Conservation (phyloP, 805 yeast genomes). For the Kuraishia ogatae region DNA sequence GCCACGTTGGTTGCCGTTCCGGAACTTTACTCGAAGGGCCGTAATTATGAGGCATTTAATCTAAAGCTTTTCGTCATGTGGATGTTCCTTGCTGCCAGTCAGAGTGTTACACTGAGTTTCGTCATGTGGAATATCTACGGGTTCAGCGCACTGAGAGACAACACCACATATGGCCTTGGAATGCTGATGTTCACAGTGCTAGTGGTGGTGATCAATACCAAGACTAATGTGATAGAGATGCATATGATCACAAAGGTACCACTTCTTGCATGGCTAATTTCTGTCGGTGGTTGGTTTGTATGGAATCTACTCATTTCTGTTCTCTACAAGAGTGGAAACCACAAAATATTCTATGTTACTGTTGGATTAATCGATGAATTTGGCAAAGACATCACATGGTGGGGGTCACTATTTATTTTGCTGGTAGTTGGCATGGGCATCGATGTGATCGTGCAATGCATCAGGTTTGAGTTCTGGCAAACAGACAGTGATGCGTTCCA, state of each 20-base stretch:
- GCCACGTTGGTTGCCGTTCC: constrained; percentile 88
- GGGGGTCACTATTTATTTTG: constrained; percentile 66
- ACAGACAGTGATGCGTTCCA: constrained; percentile 77
- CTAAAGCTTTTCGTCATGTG: constrained; percentile 62
- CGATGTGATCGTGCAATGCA: constrained; percentile 56
- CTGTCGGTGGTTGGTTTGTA: constrained; percentile 75
- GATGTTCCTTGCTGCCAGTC: constrained; percentile 69
- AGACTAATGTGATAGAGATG: constrained; percentile 77
- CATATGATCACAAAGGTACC: constrained; percentile 63
- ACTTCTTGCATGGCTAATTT: constrained; percentile 53
- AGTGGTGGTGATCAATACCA: constrained; percentile 65
- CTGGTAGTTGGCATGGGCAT: constrained; percentile 50
- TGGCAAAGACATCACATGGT: constrained; percentile 78
- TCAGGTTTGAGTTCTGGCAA: constrained; percentile 49
- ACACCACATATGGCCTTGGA: constrained; percentile 77
- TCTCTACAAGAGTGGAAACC: constrained; percentile 45
- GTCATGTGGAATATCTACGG: constrained; percentile 67
- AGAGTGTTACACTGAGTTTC: constrained; percentile 66
- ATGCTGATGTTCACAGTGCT: constrained; percentile 65
- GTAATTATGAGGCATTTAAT: constrained; percentile 67
- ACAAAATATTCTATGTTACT: constrained; percentile 60
- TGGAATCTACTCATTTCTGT: constrained; percentile 78
- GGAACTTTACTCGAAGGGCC: constrained; percentile 74
- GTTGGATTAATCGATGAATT: constrained; percentile 62
- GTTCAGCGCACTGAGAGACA: constrained; percentile 53